phyloP scores from a whole-genome alignment of 179 eudicot genomes.

The Spergularia azorica region DNA sequence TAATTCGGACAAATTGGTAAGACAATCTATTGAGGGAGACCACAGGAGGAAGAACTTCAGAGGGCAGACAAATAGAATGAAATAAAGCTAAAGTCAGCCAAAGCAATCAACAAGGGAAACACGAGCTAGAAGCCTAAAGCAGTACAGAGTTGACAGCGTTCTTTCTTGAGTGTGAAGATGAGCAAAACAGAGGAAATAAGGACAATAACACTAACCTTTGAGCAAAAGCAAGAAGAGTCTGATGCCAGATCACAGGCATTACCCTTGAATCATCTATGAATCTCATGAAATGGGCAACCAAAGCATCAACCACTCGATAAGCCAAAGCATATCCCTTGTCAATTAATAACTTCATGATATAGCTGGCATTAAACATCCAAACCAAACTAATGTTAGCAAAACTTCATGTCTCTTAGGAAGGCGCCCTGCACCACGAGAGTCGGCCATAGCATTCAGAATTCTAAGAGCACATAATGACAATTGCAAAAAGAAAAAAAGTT shows the following conservation, averaged over 20 bases:
- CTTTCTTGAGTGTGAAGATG: not conserved
- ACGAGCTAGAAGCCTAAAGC: not conserved
- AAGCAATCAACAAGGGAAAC: not conserved
- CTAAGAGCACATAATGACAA: not conserved
- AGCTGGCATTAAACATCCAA: slow-evolving; percentile 51
- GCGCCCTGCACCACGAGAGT: not conserved
- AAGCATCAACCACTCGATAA: slow-evolving; percentile 84
- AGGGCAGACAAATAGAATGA: not conserved
- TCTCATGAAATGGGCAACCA: slow-evolving; percentile 84
- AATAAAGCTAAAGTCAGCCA: not conserved
- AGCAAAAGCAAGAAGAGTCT: slow-evolving; percentile 87
- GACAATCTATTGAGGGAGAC: not conserved
- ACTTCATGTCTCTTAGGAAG: not conserved
- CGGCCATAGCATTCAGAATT: not conserved
- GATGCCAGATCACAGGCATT: slow-evolving; percentile 99
- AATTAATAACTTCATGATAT: slow-evolving; percentile 73
- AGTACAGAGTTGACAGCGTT: not conserved
- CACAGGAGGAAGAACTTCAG: too few species aligned
- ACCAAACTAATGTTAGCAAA: slow-evolving; percentile 11
- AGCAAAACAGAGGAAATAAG: not conserved
- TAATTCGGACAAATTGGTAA: not conserved
- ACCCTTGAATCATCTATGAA: slow-evolving; percentile 69
- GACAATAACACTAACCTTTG: slow-evolving; percentile 55
- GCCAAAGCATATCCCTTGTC: slow-evolving; percentile 95
- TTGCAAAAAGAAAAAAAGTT: too few species aligned